Evolutionary conservation across 148 eudicot genomes (phyloP), one percentile per base, ranked within the genome.

Genomic region (Arctostaphylos glauca): DNA sequence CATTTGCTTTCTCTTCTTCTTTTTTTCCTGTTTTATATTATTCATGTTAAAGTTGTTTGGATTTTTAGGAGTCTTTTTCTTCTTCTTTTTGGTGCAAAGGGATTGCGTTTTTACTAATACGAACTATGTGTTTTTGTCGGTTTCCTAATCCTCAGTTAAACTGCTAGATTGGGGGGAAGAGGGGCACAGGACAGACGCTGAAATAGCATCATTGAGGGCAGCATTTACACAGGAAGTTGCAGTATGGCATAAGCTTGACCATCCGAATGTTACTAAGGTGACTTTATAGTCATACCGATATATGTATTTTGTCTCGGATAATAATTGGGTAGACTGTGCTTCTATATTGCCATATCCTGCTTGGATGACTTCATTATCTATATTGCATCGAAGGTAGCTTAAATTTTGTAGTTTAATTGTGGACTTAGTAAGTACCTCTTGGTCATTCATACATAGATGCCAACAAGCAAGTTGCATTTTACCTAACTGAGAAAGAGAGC

Each of bases 131-230:
- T 55, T 52, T 70, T 18, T 59, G 9, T 48, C 71, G n/a, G 31
- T 15, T 38, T 72, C 74, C 18, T 83, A 10, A 83, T 82, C 23
- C 81, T 75, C 91, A 94, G 99, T 96, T 73, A 96, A 96, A 83
- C 79, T 96, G 85, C 89, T 94, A 80, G 99, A 96, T 77, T 96
- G 97, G 98, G 98, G 98, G 49, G 99, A 96, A 74, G 99, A 96
- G 79, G 98, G 97, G 23, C 93, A 90, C 62, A 80, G 95, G 82
- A 90, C 98, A 10, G 92, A 90, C 31, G 89, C 93, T 56, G 97
- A 96, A 88, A 91, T 88, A 58, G 81, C 89, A 72, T 87, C 95
- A 12, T 84, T 96, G 56, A 90, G 97, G 75, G 90, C 98, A 38
- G 93, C 96, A 12, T 95, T 95, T 86, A 86, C 89, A 2, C 98